Evolutionary conservation across 331 rosid genomes (phyloP), one percentile per base, ranked within the genome.

Genomic region (Acacia concinna): DNA sequence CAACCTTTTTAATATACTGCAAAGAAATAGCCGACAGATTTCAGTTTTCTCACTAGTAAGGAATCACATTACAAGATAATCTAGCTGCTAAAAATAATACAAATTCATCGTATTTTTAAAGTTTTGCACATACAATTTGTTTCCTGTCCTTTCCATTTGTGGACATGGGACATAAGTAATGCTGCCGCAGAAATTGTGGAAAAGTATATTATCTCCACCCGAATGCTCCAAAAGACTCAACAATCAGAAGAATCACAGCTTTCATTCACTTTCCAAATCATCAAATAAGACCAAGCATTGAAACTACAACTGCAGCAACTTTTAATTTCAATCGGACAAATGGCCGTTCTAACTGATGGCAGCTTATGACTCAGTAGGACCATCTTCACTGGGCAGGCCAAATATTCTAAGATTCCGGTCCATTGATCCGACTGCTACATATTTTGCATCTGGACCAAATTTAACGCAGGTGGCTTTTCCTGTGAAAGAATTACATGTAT

Each of bases 381-480:
- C 82, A 57, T 82, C 96, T 47, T 84, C 94, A 12, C 75, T 79
- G 0, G 98, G 98, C 65, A 90, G 82, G 47, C 98, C 97, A 21
- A 96, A 96, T 74, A 96, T 84, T 38, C 99, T 87, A 52, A 96
- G 98, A 88, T 96, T 96, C 56, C 98, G 85, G 84, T 96, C 99
- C 95, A 93, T 89, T 41, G 99, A 96, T 75, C 98, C 99, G 1
- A 85, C 97, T 2, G 95, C 94, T 18, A 96, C 21, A 66, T 91
- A 91, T 82, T 89, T 93, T 30, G 99, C 94, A 85, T 96, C 99
- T 0, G 86, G 87, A 10, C 99, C 99, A 76, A 91, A 96, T 57
- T 91, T 93, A 47, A 87, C 93, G 46, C 88, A 84, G 0, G 97
- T 93, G 71, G 86, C 89, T 78, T 93, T 96, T 66, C 97, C 98